Evolutionary conservation across 306 rosid genomes (phyloP).

Genomic region (Vachellia collinsii): DNA sequence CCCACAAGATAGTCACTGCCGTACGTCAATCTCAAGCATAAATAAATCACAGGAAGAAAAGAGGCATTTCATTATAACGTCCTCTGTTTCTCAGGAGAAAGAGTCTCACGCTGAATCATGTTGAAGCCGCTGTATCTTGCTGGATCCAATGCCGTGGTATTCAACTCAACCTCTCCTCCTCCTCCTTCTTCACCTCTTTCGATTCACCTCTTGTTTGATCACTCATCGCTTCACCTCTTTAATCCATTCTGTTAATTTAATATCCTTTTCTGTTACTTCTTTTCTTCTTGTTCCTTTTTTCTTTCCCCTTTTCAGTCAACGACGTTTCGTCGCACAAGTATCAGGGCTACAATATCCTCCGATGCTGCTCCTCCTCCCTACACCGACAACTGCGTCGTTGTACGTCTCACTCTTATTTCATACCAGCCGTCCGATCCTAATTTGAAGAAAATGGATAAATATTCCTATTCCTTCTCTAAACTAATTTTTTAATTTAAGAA

Average conservation of each 20-base stretch:
- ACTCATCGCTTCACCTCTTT: background rate
- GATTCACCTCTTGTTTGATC: background rate
- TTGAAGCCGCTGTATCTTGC: background rate
- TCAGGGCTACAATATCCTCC: conserved; percentile 22
- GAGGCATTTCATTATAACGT: background rate
- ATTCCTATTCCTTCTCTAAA: too few relatives aligned
- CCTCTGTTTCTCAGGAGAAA: background rate
- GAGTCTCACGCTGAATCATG: background rate
- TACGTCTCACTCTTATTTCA: conserved; percentile 10
- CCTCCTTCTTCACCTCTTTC: too few relatives aligned
- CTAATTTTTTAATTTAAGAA: too few relatives aligned
- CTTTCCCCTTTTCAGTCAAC: conserved; percentile 11
- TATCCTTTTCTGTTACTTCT: background rate
- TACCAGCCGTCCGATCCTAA: too few relatives aligned
- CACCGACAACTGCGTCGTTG: conserved; percentile 43
- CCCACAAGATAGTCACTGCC: background rate
- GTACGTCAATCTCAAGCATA: background rate
- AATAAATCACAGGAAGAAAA: background rate
- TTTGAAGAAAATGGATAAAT: too few relatives aligned
- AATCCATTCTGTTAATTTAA: background rate
- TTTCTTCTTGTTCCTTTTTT: background rate
- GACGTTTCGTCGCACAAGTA: conserved; percentile 19
- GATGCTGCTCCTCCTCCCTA: conserved; percentile 30
- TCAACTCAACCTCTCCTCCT: background rate
- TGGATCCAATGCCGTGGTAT: background rate